Evolutionary conservation across 805 yeast genomes (phyloP).

Genomic region (Kregervanrija fluxuum): DNA sequence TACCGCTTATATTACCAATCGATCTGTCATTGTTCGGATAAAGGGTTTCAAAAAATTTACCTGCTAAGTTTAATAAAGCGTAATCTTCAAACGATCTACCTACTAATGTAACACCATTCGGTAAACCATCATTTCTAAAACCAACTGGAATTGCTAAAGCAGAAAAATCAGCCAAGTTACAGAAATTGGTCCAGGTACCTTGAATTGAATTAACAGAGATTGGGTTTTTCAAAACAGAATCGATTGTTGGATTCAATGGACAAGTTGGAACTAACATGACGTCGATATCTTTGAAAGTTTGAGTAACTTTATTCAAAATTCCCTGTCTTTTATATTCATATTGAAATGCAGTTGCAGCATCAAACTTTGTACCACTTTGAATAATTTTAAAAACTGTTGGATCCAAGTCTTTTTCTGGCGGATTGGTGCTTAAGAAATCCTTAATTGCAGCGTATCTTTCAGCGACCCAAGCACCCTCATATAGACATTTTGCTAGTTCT

Average conservation of each 20-base stretch:
- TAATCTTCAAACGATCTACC: conserved; percentile 81
- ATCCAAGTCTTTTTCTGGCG: conserved; percentile 66
- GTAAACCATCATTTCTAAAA: conserved; percentile 79
- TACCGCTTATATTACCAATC: conserved; percentile 38
- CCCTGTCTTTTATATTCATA: conserved; percentile 84
- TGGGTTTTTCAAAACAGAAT: conserved; percentile 69
- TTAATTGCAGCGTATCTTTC: conserved; percentile 84
- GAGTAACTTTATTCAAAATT: conserved; percentile 57
- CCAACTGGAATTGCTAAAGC: conserved; percentile 92
- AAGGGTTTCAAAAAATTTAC: conserved; percentile 49
- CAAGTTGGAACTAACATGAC: conserved; percentile 88
- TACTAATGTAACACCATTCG: conserved; percentile 83
- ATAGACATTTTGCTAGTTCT: conserved; percentile 77
- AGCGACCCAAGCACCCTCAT: conserved; percentile 99
- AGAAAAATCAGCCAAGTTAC: conserved; percentile 86
- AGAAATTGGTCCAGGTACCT: conserved; percentile 98
- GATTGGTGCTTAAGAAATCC: conserved; percentile 62
- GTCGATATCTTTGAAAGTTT: conserved; percentile 53
- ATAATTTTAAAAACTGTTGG: conserved; percentile 78
- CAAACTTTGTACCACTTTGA: conserved; percentile 65
- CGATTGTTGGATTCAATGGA: conserved; percentile 83
- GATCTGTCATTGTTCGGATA: conserved; percentile 41
- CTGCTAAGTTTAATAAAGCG: conserved; percentile 81
- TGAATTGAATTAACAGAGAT: conserved; percentile 77
- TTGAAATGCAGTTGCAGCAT: conserved; percentile 79